Percentiles rank a stretch among this genome's conserved stretches.
Conservation (phyloP, 1,284 basidiomycete species). For the Melampsora americana region DNA sequence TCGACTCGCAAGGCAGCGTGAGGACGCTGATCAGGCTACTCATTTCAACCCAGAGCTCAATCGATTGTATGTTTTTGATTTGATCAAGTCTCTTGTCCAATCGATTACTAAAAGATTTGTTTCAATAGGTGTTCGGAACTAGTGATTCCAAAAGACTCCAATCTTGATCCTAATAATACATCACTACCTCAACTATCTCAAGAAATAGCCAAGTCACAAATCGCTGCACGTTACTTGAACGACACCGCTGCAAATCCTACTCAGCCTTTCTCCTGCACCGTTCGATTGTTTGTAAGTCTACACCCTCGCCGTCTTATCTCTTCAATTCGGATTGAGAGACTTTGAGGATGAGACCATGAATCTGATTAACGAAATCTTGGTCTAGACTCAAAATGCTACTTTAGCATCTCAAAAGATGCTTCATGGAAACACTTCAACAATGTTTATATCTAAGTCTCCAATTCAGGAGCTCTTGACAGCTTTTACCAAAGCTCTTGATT, state of each 20-base stretch:
- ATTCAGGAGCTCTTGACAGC: constrained; percentile 18
- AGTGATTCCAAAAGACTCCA: neutral
- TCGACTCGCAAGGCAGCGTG: constrained; percentile 24
- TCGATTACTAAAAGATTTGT: neutral
- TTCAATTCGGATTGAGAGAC: neutral
- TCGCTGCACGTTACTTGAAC: constrained; percentile 25
- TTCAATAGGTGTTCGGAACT: constrained; percentile 25
- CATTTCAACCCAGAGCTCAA: constrained; percentile 8
- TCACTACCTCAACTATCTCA: constrained; percentile 25
- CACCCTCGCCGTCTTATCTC: neutral
- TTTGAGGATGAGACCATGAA: neutral
- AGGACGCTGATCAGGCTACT: constrained; percentile 7
- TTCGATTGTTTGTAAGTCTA: constrained; percentile 33
- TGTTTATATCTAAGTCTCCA: constrained; percentile 40
- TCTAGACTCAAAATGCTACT: constrained; percentile 11
- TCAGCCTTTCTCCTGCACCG: constrained; percentile 42
- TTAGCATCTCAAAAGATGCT: constrained; percentile 41
- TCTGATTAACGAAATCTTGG: neutral
- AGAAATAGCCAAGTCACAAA: constrained; percentile 33
- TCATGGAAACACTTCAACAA: constrained; percentile 30
- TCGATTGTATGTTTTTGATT: constrained; percentile 13
- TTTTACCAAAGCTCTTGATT: constrained; percentile 20
- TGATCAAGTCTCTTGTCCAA: neutral
- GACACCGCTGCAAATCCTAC: constrained; percentile 31
- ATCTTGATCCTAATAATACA: neutral